phyloP scores from a whole-genome alignment of 306 rosid genomes.

The Citrullus colocynthis region DNA sequence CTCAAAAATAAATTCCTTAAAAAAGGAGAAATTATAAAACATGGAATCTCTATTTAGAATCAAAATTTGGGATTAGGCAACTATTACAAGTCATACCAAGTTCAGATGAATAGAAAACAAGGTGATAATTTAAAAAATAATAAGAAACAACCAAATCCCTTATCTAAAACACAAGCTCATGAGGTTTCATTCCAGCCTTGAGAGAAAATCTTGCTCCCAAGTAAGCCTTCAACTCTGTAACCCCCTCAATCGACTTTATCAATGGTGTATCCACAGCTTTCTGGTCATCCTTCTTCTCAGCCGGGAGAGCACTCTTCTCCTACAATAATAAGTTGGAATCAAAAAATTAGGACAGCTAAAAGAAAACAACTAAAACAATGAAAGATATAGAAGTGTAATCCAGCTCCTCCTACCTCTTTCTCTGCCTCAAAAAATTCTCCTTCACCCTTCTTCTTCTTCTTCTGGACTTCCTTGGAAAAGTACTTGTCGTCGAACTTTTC shows the following conservation, averaged over 20 bases:
- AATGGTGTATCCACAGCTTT: constrained; percentile 10
- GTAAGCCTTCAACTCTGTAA: constrained; percentile 6
- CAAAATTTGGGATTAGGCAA: neutral
- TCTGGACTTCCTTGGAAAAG: constrained; percentile 34
- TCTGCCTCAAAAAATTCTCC: constrained; percentile 54
- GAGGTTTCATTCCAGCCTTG: constrained; percentile 14
- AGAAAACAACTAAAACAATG: neutral
- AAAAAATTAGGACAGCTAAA: neutral
- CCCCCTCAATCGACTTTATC: constrained; percentile 1
- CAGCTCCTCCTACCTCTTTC: constrained; percentile 32
- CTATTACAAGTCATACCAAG: neutral
- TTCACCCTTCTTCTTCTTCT: constrained; percentile 45
- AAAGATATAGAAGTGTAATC: neutral
- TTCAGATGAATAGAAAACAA: neutral
- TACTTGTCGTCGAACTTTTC: constrained; percentile 50
- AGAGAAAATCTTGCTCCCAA: constrained; percentile 12
- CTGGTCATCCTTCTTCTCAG: constrained; percentile 10
- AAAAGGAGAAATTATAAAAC: neutral
- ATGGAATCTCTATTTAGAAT: neutral
- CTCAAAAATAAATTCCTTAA: neutral
- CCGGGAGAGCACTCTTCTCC: constrained; percentile 11
- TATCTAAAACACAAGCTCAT: constrained; percentile 11
- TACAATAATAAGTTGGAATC: neutral
- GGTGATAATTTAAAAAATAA: neutral
- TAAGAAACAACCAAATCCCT: neutral